A percentile compares a stretch with the other conserved stretches of the same genome.
These are phyloP conservation scores for Backusella sp. DNA, from an alignment of 192 early-diverging fungal genomes.

Conservation along the genomic window DNA sequence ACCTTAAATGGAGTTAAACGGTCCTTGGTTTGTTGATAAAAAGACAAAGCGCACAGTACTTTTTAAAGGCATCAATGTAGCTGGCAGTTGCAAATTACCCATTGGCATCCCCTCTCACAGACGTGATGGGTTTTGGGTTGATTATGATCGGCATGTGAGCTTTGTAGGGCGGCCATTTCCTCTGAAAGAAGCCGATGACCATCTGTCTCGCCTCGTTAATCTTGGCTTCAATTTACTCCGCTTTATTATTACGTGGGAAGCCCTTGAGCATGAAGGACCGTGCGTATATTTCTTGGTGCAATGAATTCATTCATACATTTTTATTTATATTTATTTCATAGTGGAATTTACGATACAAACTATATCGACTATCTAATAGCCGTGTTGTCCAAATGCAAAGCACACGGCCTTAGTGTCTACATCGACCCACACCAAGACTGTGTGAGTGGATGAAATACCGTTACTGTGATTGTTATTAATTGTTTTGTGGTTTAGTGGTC, in stretches of 20 bases:
- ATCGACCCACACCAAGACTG: constrained; percentile 63
- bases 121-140: constrained; percentile 45
- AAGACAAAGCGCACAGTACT: constrained; percentile 45
- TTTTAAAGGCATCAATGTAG: constrained; percentile 56
- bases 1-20: constrained; percentile 26
- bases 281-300: constrained; percentile 29
- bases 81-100: constrained; percentile 53
- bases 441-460: constrained; percentile 27
- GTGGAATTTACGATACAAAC: constrained; percentile 52
- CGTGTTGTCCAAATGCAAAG: constrained; percentile 46
- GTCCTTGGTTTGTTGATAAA: constrained; percentile 49
- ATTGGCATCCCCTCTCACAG: constrained; percentile 43
- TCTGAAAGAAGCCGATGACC: constrained; percentile 67
- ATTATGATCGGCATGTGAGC: constrained; percentile 52
- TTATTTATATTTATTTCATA: constrained; percentile 15
- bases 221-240: constrained; percentile 78
- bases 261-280: constrained; percentile 64
- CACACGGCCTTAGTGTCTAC: constrained; percentile 46
- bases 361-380: constrained; percentile 56
- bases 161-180: constrained; percentile 76
- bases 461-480: background rate
- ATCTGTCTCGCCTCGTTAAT: constrained; percentile 58
- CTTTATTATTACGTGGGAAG: constrained; percentile 76
- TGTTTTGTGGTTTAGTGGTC: constrained; percentile 45
- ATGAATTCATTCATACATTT: background rate